Percentiles rank a stretch among this genome's conserved stretches.
phyloP scores from a whole-genome alignment of 495 filamentous ascomycete genomes.

The Lindgomyces ingoldianus region DNA sequence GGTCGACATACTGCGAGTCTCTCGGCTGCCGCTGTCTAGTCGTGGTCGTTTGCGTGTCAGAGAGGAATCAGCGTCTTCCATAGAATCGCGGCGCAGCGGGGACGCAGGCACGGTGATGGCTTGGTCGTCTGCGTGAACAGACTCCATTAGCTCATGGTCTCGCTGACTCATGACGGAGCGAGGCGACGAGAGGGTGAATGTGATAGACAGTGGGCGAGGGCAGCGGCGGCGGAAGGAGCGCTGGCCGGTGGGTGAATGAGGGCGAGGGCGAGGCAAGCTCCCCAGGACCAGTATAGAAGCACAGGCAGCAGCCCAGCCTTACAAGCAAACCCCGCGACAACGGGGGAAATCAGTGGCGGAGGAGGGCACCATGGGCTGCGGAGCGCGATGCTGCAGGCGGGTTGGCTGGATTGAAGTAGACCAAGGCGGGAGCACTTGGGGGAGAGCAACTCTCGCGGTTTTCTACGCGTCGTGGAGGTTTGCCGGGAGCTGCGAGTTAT shows the following conservation, averaged over 20 bases:
- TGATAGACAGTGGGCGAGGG: background rate
- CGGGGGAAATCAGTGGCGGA: background rate
- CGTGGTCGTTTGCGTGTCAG: slow-evolving; percentile 63
- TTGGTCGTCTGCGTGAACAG: slow-evolving; percentile 21
- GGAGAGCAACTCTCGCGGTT: background rate
- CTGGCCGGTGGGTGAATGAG: background rate
- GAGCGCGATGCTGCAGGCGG: slow-evolving; percentile 11
- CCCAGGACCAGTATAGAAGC: slow-evolving; percentile 1
- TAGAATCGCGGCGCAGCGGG: slow-evolving; percentile 49
- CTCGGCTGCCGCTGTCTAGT: slow-evolving; percentile 58
- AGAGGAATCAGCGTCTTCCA: slow-evolving; percentile 59
- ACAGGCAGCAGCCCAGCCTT: slow-evolving; percentile 32
- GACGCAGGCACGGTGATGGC: slow-evolving; percentile 35
- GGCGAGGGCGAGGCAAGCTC: slow-evolving; percentile 12
- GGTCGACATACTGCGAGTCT: slow-evolving; percentile 50
- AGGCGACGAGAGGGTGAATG: background rate
- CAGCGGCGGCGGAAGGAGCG: background rate
- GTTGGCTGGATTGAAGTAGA: background rate
- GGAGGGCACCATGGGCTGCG: slow-evolving; percentile 23
- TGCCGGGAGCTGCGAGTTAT: background rate
- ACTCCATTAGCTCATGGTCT: slow-evolving; percentile 36
- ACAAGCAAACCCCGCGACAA: slow-evolving; percentile 2
- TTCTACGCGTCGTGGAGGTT: background rate
- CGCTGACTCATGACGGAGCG: slow-evolving; percentile 28
- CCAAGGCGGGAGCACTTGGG: background rate